Evolutionary conservation across 2,329 filamentous ascomycete genomes (phyloP), one percentile per base, ranked within the genome.

Genomic region (Ceratocystis smalleyi): DNA sequence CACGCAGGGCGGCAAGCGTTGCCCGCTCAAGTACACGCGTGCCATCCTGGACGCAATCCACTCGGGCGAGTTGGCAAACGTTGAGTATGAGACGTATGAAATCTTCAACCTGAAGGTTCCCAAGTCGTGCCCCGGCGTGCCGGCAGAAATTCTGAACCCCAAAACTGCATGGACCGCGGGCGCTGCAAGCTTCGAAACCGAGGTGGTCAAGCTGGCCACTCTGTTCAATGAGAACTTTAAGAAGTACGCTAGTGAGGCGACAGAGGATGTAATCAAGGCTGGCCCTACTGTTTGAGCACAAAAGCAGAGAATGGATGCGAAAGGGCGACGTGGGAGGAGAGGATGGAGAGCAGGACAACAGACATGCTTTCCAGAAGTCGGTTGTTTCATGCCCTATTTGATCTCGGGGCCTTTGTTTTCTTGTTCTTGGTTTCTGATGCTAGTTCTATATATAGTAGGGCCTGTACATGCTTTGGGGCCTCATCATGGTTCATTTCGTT

Each of bases 101-200:
- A 86, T 91, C 69, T 99, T 99, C 86, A 96, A 96, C 82, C 87
- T 99, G 66, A 83, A 87, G 73, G 90, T 99, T n/a, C 94, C 94
- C 75, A 96, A 87, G 80, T 79, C 84, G 61, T 97, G 92, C 83
- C 84, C 88, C 68, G 86, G 86, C 73, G 94, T 99, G 7, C 94
- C 94, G 62, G 81, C 83, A 67, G 92, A 97, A 79, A 82, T 99
- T 45, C 85, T 99, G 73, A 97, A 99, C 84, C 94, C 94, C 69
- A 85, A 87, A 77, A 91, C 87, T 75, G 89, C 88, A 71, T 99
- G 94, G 94, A 95, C 87, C 49, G 86, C 86, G 47, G 87, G 89
- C 59, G 79, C 81, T 62, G 85, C 89, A 17, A 87, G 86, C 78
- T 97, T 97, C 83, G 82, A 85, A 72, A 80, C 79, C 62, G 92